phyloP scores from a whole-genome alignment of 768 basidiomycete species.

The Heimioporus sp. region DNA sequence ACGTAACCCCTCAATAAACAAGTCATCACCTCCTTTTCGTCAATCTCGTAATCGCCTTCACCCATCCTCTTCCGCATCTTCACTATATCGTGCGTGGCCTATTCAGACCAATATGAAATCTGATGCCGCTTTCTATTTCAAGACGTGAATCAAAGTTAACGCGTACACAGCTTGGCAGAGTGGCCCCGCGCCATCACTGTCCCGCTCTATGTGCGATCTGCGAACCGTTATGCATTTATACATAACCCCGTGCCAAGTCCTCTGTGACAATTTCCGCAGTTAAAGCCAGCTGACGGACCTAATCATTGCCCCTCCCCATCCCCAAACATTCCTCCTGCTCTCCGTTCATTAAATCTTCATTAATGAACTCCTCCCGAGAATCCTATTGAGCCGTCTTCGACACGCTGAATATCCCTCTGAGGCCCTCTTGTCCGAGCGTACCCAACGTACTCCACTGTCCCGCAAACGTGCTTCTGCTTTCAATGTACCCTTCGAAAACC shows the following conservation, averaged over 20 bases:
- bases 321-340: not conserved
- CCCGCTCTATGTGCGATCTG: conserved; percentile 17
- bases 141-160: conserved; percentile 22
- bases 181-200: not conserved
- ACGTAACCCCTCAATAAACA: conserved; percentile 15
- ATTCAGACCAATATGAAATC: conserved; percentile 5
- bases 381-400: conserved; percentile 37
- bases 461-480: conserved; percentile 46
- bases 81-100: conserved; percentile 5
- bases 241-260: conserved; percentile 13
- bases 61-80: conserved; percentile 1
- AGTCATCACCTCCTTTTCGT: not conserved
- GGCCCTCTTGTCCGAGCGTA: conserved; percentile 30
- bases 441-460: conserved; percentile 51
- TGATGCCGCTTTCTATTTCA: conserved; percentile 14
- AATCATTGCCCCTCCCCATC: conserved; percentile 1
- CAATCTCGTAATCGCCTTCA: conserved; percentile 16
- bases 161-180: conserved; percentile 13
- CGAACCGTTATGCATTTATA: conserved; percentile 3
- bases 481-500: conserved; percentile 57
- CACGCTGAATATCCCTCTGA: conserved; percentile 60
- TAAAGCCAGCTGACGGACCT: conserved; percentile 6
- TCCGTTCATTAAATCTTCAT: conserved; percentile 29
- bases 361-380: conserved; percentile 22
- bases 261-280: conserved; percentile 26